Evolutionary conservation across 2,329 filamentous ascomycete species (phyloP).

Genomic region (Westerdykella ornata): DNA sequence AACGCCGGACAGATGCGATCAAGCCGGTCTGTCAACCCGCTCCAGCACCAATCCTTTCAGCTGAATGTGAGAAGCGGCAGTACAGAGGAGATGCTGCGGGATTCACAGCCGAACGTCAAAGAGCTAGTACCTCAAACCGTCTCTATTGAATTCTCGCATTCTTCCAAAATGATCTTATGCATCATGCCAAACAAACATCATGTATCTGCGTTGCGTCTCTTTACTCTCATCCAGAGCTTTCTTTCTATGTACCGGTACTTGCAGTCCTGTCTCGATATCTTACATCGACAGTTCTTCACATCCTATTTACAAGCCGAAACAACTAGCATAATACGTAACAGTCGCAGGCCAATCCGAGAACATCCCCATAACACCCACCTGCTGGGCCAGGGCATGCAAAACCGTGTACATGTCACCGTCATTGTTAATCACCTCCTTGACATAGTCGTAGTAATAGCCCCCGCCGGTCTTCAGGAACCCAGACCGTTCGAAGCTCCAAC

Average conservation of each 20-base stretch:
- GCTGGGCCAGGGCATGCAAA: slow-evolving; percentile 56
- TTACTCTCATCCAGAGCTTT: too few species aligned
- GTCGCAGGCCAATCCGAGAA: slow-evolving; percentile 67
- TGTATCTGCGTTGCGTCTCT: background rate
- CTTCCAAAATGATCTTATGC: too few species aligned
- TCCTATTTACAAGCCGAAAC: slow-evolving; percentile 45
- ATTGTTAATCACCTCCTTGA: slow-evolving; percentile 47
- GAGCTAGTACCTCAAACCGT: too few species aligned
- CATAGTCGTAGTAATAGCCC: slow-evolving; percentile 37
- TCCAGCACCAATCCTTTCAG: too few species aligned
- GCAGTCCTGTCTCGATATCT: background rate
- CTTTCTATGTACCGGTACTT: too few species aligned
- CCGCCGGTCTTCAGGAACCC: slow-evolving; percentile 49
- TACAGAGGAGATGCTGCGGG: too few species aligned
- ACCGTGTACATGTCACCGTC: slow-evolving; percentile 61
- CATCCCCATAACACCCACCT: slow-evolving; percentile 56
- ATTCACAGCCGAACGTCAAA: too few species aligned
- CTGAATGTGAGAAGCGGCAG: too few species aligned
- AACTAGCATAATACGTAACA: slow-evolving; percentile 65
- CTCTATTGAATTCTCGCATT: too few species aligned
- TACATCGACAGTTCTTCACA: background rate
- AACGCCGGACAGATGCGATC: too few species aligned
- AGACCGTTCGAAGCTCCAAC: slow-evolving; percentile 63
- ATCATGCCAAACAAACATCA: background rate
- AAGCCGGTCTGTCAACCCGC: too few species aligned